phyloP scores from a whole-genome alignment of 1,139 yeast species.

The Geotrichum europaeum region DNA sequence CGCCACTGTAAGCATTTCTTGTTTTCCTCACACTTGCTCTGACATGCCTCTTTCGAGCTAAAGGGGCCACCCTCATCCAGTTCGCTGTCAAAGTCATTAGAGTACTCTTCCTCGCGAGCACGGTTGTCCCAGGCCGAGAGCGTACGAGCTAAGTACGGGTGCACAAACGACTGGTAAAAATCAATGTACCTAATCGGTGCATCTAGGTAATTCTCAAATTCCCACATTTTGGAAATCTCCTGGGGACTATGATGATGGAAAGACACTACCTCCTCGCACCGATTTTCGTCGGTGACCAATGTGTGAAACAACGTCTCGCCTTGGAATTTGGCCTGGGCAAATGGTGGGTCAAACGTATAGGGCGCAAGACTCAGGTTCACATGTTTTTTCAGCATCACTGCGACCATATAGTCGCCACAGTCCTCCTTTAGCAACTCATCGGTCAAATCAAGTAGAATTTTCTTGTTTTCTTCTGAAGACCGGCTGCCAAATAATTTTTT shows the following conservation, averaged over 20 bases:
- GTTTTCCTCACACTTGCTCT: constrained; percentile 23
- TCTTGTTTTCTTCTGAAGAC: constrained; percentile 25
- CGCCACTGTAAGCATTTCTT: constrained; percentile 28
- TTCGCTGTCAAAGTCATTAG: constrained; percentile 7
- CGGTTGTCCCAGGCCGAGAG: constrained; percentile 31
- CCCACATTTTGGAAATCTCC: constrained; percentile 34
- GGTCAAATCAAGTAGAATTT: constrained; percentile 22
- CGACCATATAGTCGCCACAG: constrained; percentile 37
- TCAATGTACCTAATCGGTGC: constrained; percentile 30
- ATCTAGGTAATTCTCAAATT: constrained; percentile 31
- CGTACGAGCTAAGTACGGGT: constrained; percentile 29
- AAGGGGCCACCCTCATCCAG: constrained; percentile 20
- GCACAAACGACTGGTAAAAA: constrained; percentile 32
- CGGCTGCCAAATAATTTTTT: constrained; percentile 25
- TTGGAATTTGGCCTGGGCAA: constrained; percentile 28
- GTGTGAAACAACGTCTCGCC: constrained; percentile 30
- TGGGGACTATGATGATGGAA: constrained; percentile 34
- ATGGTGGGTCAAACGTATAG: constrained; percentile 23
- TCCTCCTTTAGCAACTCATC: constrained; percentile 2
- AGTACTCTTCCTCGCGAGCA: constrained; percentile 13
- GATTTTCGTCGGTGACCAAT: constrained; percentile 20
- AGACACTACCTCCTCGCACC: constrained; percentile 33
- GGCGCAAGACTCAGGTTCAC: constrained; percentile 20
- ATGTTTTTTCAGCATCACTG: constrained; percentile 24
- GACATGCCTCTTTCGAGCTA: constrained; percentile 24